These are phyloP conservation scores for Kwoniella newhampshirensis DNA, from an alignment of 768 basidiomycete species.

Conservation along the genomic window DNA sequence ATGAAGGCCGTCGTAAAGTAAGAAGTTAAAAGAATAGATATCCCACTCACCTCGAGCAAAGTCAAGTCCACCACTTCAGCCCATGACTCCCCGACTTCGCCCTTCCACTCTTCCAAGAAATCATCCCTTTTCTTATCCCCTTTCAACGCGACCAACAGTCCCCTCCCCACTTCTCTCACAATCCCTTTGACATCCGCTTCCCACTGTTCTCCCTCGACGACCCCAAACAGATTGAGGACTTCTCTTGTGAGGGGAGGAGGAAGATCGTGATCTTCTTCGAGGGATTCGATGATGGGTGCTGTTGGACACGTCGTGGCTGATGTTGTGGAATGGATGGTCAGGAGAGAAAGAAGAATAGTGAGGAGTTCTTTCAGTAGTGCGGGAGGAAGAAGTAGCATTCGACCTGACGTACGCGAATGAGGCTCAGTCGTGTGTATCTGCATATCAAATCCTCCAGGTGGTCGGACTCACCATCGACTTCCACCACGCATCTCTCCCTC, in stretches of 20 bases:
- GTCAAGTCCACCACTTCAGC: conserved; percentile 62
- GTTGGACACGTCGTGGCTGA: conserved; percentile 3
- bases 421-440: no score
- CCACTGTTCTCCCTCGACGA: conserved; percentile 52
- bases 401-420: conserved; percentile 57
- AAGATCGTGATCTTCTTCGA: conserved; percentile 74
- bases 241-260: conserved; percentile 56
- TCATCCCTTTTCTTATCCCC: conserved; percentile 56
- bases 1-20: conserved; percentile 4
- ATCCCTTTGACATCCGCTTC: conserved; percentile 56
- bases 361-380: conserved; percentile 60
- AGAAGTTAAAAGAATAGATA: conserved; percentile 3
- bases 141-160: conserved; percentile 65
- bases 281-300: conserved; percentile 57
- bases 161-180: conserved; percentile 74
- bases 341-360: conserved; percentile 67
- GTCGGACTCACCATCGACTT: conserved; percentile 62
- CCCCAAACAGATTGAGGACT: conserved; percentile 5
- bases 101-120: conserved; percentile 70
- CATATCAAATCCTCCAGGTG: no score
- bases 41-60: conserved; percentile 63
- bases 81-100: conserved; percentile 75
- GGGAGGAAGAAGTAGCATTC: conserved; percentile 69
- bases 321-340: conserved; percentile 59
- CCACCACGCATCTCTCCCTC: conserved; percentile 68